Evolutionary conservation across 805 yeast genomes (phyloP).

Genomic region (Myxozyma sirexii): DNA sequence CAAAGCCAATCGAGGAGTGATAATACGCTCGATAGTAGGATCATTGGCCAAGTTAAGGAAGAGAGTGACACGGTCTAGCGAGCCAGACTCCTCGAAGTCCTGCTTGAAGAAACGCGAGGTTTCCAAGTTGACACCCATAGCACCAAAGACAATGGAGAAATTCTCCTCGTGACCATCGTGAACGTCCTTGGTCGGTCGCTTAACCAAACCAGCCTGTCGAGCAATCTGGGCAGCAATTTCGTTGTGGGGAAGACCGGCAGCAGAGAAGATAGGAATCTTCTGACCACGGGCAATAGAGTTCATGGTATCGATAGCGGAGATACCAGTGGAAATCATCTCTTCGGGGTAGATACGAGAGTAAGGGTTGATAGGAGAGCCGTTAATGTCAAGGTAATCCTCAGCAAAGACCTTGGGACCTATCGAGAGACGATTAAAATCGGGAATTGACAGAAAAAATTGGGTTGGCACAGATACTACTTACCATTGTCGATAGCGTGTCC

Average conservation of each 20-base stretch:
- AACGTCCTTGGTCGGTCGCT: constrained; percentile 97
- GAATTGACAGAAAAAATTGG: neutral
- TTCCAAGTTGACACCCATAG: constrained; percentile 99
- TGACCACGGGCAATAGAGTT: constrained; percentile 99
- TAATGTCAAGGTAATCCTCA: constrained; percentile 96
- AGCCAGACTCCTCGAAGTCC: constrained; percentile 98
- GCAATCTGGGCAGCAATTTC: constrained; percentile 99
- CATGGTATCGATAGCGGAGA: constrained; percentile 98
- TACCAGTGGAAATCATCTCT: constrained; percentile 99
- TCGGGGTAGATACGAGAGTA: constrained; percentile 98
- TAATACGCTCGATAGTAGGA: constrained; percentile 99
- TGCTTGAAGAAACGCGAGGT: constrained; percentile 98
- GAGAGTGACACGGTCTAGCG: constrained; percentile 94
- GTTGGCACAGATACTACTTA: neutral
- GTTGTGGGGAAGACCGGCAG: constrained; percentile 98
- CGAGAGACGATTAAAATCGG: neutral
- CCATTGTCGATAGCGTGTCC: constrained; percentile 94
- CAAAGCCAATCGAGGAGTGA: constrained; percentile 97
- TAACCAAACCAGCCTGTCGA: constrained; percentile 97
- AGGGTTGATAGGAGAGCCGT: constrained; percentile 98
- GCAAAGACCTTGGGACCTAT: constrained; percentile 95
- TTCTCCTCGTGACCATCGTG: constrained; percentile 99
- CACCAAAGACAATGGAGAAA: constrained; percentile 98
- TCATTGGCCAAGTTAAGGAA: constrained; percentile 98
- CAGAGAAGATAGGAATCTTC: constrained; percentile 98